phyloP scores from a whole-genome alignment of 257 asterid species.

The Gentiana macrophylla region DNA sequence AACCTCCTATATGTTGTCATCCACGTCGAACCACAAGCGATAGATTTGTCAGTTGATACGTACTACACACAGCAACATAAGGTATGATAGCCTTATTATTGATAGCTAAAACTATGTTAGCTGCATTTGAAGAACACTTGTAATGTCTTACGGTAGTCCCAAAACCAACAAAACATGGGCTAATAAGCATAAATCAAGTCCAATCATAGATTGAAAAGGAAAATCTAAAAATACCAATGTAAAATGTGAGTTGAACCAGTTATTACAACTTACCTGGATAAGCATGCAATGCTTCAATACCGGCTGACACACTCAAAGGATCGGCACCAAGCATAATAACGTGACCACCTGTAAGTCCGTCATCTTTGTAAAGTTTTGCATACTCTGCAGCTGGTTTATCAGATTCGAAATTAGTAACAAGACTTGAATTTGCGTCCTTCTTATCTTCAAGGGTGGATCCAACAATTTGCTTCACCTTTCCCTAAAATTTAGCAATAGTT shows the following conservation, averaged over 20 bases:
- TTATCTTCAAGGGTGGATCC: slow-evolving; percentile 91
- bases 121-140: too few species aligned
- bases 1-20: slow-evolving; percentile 67
- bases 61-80: slow-evolving; percentile 16
- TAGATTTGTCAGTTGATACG: slow-evolving; percentile 19
- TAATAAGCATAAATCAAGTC: too few species aligned
- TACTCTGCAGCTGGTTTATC: slow-evolving; percentile 85
- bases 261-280: slow-evolving; percentile 57
- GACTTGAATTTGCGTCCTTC: slow-evolving; percentile 56
- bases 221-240: neutral
- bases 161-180: too few species aligned
- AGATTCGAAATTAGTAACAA: slow-evolving; percentile 79
- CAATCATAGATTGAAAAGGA: neutral
- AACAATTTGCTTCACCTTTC: slow-evolving; percentile 96
- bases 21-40: slow-evolving; percentile 28
- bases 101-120: neutral
- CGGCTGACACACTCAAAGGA: slow-evolving; percentile 70
- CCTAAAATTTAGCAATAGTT: slow-evolving; percentile 33
- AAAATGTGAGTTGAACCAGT: slow-evolving; percentile 4
- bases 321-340: slow-evolving; percentile 98
- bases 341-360: slow-evolving; percentile 85
- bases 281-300: slow-evolving; percentile 78
- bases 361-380: slow-evolving; percentile 77
- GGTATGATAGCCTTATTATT: slow-evolving; percentile 4
- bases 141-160: too few species aligned